Conservation (phyloP, 257 asterid genomes). For the Fraxinus quadrangulata region DNA sequence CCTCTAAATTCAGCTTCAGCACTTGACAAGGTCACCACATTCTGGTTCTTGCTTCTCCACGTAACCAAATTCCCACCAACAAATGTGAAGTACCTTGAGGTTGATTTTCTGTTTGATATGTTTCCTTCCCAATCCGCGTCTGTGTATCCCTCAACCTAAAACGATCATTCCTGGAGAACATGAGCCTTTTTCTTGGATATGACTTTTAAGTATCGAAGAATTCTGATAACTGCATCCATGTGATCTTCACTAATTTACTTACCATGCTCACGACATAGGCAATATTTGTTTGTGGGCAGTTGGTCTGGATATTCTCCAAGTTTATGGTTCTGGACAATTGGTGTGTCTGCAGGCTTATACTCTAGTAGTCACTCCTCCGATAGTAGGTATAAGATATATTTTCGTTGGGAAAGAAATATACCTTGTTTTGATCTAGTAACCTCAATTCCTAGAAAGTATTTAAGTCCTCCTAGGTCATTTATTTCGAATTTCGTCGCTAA, state of each 20-base stretch:
- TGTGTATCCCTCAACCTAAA: no score
- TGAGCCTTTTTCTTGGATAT: neutral
- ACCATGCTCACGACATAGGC: neutral
- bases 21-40: neutral
- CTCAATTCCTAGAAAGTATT: neutral
- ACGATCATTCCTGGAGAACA: neutral
- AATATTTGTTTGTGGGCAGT: neutral
- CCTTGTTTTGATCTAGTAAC: neutral
- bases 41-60: neutral
- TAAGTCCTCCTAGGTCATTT: constrained; percentile 11
- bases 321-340: constrained; percentile 1
- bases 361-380: neutral
- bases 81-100: no score
- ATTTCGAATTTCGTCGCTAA: constrained; percentile 1
- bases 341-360: neutral
- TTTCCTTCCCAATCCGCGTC: neutral
- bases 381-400: constrained; percentile 2
- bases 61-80: neutral
- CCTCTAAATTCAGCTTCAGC: neutral
- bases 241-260: neutral
- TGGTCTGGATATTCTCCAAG: neutral
- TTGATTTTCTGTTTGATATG: no score
- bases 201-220: no score
- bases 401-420: neutral
- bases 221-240: neutral